These are phyloP conservation scores for Capronia coronata DNA, from an alignment of 2,329 filamentous ascomycete genomes.

Conservation along the genomic window DNA sequence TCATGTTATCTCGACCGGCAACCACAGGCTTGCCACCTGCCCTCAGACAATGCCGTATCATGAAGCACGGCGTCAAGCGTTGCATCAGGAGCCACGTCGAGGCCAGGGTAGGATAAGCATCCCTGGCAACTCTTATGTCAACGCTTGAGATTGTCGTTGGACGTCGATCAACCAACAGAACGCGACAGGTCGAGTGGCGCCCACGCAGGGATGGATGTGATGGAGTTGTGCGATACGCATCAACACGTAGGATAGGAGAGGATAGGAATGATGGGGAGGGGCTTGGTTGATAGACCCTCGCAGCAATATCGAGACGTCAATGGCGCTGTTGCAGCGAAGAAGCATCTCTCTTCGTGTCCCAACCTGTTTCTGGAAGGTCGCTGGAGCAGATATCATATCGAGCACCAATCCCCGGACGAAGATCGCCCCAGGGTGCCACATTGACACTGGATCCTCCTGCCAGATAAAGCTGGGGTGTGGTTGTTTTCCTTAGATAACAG, in stretches of 20 bases:
- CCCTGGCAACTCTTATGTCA: slow-evolving; percentile 1
- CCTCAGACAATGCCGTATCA: slow-evolving; percentile 1
- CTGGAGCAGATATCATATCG: neutral
- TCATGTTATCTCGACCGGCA: neutral
- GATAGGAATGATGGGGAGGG: no score
- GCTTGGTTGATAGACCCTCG: no score
- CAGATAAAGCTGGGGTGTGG: no score
- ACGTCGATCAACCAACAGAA: slow-evolving; percentile 6
- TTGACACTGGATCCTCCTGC: no score
- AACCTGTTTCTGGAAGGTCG: slow-evolving; percentile 14
- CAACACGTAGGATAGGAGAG: no score
- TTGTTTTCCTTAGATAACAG: no score
- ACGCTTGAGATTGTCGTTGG: slow-evolving; percentile 3
- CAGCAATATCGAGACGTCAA: slow-evolving; percentile 8
- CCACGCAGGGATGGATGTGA: no score
- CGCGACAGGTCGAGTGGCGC: no score
- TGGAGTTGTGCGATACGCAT: no score
- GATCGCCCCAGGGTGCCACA: no score
- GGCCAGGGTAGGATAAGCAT: slow-evolving; percentile 12
- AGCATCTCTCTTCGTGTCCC: slow-evolving; percentile 1
- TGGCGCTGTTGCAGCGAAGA: slow-evolving; percentile 4
- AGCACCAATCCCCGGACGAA: neutral
- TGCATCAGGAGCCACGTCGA: slow-evolving; percentile 8
- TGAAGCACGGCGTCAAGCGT: neutral
- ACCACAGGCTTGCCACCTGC: neutral